These are phyloP conservation scores for Fusarium fracticaudum DNA, from an alignment of 2,329 filamentous ascomycete genomes.

Conservation along the genomic window DNA sequence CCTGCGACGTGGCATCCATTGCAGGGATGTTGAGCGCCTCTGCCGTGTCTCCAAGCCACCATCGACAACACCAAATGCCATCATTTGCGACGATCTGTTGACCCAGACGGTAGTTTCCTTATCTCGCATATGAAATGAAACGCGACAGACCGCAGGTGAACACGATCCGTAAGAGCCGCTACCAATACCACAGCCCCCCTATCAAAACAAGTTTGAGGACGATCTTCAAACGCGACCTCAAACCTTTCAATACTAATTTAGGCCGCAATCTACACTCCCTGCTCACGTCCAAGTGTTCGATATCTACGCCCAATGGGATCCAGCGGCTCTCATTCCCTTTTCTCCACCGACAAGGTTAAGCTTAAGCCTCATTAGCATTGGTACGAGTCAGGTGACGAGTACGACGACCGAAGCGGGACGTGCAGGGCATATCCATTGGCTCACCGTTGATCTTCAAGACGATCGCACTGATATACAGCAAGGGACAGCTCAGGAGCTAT, in stretches of 20 bases:
- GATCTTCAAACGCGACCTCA: constrained; percentile 12
- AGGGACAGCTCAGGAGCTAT: constrained; percentile 2
- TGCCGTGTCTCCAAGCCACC: neutral
- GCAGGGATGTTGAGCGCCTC: neutral
- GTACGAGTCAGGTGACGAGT: constrained; percentile 16
- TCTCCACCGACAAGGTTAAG: neutral
- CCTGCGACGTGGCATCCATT: neutral
- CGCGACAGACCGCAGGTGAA: neutral
- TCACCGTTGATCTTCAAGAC: constrained; percentile 24
- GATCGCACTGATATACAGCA: constrained; percentile 21
- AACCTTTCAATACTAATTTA: neutral
- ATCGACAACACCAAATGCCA: neutral
- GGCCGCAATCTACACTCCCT: constrained; percentile 11
- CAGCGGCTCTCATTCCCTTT: neutral
- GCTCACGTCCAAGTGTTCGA: neutral
- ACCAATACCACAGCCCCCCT: neutral
- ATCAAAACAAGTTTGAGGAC: constrained; percentile 15
- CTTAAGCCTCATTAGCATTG: constrained; percentile 10
- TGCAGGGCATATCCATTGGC: constrained; percentile 6
- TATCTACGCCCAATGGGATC: constrained; percentile 2
- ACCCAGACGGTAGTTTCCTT: neutral
- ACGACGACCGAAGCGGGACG: neutral
- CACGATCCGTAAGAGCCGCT: neutral
- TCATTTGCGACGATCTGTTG: neutral
- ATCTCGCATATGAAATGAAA: constrained; percentile 25